Percentiles rank a stretch among this genome's conserved stretches.
These are phyloP conservation scores for Phytopythium vexans DNA, from an alignment of 352 stramenopile species.

Conservation along the genomic window DNA sequence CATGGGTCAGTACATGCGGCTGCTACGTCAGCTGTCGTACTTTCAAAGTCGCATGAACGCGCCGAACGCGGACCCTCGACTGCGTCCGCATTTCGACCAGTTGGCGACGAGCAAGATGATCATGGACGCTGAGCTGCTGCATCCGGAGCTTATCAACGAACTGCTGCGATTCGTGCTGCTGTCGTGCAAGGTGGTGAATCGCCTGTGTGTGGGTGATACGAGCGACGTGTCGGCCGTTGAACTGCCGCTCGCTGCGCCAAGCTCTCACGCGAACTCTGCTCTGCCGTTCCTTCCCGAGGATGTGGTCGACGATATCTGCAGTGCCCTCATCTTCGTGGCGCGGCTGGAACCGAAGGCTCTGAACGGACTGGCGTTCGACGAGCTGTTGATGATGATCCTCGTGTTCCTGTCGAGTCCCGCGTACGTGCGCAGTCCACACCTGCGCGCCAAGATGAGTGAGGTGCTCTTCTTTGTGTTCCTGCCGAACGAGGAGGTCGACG, in stretches of 20 bases:
- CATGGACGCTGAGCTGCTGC: conserved; percentile 72
- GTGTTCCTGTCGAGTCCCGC: conserved; percentile 88
- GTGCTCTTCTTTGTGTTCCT: conserved; percentile 96
- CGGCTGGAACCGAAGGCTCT: conserved; percentile 86
- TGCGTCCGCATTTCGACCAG: conserved; percentile 75
- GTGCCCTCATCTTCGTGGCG: conserved; percentile 90
- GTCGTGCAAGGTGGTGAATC: conserved; percentile 56
- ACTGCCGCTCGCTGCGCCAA: conserved; percentile 38
- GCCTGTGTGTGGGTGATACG: conserved; percentile 34
- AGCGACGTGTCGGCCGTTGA: conserved; percentile 7
- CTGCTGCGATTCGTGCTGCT: conserved; percentile 71
- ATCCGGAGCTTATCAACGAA: conserved; percentile 77
- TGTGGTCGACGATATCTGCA: conserved; percentile 94
- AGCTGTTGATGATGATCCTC: conserved; percentile 90
- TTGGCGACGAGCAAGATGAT: conserved; percentile 73
- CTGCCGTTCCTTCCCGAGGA: conserved; percentile 92
- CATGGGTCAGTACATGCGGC: conserved; percentile 78
- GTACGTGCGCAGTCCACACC: conserved; percentile 88
- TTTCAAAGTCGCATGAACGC: conserved; percentile 81
- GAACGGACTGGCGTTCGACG: conserved; percentile 75
- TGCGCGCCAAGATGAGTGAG: conserved; percentile 96
- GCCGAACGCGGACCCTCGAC: conserved; percentile 51
- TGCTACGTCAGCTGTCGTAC: conserved; percentile 90
- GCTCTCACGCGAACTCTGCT: conserved; percentile 21
- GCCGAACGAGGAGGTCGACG: conserved; percentile 79